Conservation (phyloP, 257 asterid species). For the Jacaranda mimosifolia region DNA sequence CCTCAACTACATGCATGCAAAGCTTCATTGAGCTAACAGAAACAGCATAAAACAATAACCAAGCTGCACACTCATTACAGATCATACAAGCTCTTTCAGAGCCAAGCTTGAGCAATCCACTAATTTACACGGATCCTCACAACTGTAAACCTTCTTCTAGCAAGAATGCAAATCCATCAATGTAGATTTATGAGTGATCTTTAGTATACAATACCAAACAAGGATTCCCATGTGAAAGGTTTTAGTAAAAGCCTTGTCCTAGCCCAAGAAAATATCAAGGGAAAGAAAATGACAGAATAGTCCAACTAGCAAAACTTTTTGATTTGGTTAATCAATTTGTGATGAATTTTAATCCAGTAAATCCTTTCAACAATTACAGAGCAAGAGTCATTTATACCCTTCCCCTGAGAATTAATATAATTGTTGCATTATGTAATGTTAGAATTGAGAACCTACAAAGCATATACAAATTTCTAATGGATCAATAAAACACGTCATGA, state of each 20-base stretch:
- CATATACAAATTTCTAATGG: not conserved
- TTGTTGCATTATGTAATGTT: not conserved
- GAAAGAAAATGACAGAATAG: no score
- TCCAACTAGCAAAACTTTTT: not conserved
- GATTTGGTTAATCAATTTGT: not conserved
- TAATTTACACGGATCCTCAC: not conserved
- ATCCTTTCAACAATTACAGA: not conserved
- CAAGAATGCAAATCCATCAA: not conserved
- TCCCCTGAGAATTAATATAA: not conserved
- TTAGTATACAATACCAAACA: not conserved
- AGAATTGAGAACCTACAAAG: not conserved
- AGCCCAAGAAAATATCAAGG: no score
- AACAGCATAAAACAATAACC: not conserved
- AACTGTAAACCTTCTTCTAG: not conserved
- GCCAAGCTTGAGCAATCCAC: slow-evolving; percentile 4
- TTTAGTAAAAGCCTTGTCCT: not conserved
- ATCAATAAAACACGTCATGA: not conserved
- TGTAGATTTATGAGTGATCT: not conserved
- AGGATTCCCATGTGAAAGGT: not conserved
- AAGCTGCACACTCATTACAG: not conserved
- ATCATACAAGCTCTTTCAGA: not conserved
- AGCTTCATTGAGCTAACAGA: slow-evolving; percentile 11
- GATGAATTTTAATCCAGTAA: not conserved
- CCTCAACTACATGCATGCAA: not conserved
- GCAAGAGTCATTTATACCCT: no score